These are phyloP conservation scores for Spergularia azorica DNA, from an alignment of 179 eudicot species.

Conservation along the genomic window DNA sequence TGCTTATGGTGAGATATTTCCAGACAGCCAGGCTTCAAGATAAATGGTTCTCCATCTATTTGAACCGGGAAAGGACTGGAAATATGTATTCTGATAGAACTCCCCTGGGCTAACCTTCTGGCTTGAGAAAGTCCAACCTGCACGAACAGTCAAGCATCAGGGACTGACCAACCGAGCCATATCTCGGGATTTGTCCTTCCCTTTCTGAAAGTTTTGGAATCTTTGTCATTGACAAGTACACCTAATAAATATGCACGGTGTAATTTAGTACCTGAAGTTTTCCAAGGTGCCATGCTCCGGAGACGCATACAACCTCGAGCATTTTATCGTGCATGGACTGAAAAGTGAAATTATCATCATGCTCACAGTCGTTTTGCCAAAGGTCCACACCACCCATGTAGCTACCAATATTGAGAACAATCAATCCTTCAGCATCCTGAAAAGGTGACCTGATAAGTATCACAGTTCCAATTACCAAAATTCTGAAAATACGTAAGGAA, in stretches of 20 bases:
- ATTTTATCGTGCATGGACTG: slow-evolving; percentile 79
- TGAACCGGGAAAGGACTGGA: slow-evolving; percentile 83
- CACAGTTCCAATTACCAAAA: slow-evolving; percentile 4
- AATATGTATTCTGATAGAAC: slow-evolving; percentile 55
- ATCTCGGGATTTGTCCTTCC: not conserved
- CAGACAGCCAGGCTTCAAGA: slow-evolving; percentile 80
- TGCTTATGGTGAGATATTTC: slow-evolving; percentile 82
- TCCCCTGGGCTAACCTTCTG: slow-evolving; percentile 85
- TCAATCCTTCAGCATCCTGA: slow-evolving; percentile 86
- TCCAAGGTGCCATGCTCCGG: slow-evolving; percentile 95
- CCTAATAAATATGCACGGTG: not conserved
- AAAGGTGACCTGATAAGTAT: slow-evolving; percentile 12
- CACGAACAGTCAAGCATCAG: slow-evolving; percentile 5
- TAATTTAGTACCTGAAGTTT: slow-evolving; percentile 72
- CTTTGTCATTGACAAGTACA: not conserved
- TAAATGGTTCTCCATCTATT: slow-evolving; percentile 91
- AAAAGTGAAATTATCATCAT: slow-evolving; percentile 64
- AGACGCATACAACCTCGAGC: slow-evolving; percentile 84
- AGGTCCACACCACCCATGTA: slow-evolving; percentile 95
- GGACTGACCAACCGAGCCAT: not conserved
- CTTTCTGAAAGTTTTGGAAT: not conserved
- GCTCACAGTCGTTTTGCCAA: slow-evolving; percentile 86
- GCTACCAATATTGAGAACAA: slow-evolving; percentile 81
- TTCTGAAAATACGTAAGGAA: not conserved
- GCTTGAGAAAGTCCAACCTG: slow-evolving; percentile 98